Evolutionary conservation across 2,329 filamentous ascomycete species (phyloP), one percentile per base, ranked within the genome.

Genomic region (Clonostachys rhizophaga): DNA sequence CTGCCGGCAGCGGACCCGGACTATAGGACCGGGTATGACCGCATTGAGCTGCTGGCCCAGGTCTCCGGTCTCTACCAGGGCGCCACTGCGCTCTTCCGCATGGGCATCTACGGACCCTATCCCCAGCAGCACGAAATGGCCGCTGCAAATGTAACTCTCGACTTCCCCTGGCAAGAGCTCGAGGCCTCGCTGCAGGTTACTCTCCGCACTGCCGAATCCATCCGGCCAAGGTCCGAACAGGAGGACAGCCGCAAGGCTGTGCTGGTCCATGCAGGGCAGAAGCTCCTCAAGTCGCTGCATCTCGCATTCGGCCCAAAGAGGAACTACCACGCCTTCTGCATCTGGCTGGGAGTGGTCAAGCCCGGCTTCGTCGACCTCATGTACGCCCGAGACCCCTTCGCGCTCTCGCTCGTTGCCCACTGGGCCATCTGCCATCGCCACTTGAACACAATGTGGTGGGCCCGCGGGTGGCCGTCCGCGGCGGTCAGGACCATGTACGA

Each of bases 31-130:
- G 33, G n/a, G 5, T 47, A 36, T 17, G 42, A 51, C 41, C 44
- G 44, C 37, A 45, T 51, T 34, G 49, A 51, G 16, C 42, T 51
- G 17, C 40, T 51, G 6, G 44, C 47, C 33, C 36, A 51, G 30
- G 44, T 51, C 17, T 34, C 42, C 14, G 45, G 44, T 6, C 42
- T 51, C 30, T 47, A 49, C 20, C 45, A 47, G 35, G 49, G 49
- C 13, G 43, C 42, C 12, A 34, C 39, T 7, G 40, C 42, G 12
- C 35, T 49, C 33, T 46, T 44, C 33, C 14, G 18, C 13, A 20
- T 36, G 11, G 24, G 45, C 16, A 12, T 42, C 17, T 34, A 17
- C 10, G 12, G 45, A 14, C 39, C 30, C 5, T 17, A 24, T 33
- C 17, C 37, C 30, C 41, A 16, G 16, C 34, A 16, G 16, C 18